Evolutionary conservation across 306 rosid genomes (phyloP).

Genomic region (Fragaria ananassa): DNA sequence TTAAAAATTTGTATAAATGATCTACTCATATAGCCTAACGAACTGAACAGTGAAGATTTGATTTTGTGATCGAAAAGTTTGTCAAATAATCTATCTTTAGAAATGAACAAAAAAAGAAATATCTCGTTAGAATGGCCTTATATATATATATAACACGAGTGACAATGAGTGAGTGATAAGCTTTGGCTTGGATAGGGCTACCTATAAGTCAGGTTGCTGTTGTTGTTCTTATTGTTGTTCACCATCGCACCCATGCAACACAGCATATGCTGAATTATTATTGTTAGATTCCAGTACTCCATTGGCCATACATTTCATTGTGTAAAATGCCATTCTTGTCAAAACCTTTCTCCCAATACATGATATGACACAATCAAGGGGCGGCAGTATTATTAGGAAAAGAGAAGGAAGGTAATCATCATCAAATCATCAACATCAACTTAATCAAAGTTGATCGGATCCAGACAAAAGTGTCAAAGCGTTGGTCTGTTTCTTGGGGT

Average conservation of each 20-base stretch:
- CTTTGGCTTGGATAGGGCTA: not conserved
- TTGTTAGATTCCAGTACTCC: not conserved
- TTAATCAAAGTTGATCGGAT: not conserved
- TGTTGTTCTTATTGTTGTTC: not conserved
- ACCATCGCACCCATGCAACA: not conserved
- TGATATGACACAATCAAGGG: not conserved
- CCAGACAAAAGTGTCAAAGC: not conserved
- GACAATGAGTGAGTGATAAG: not conserved
- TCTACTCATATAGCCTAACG: no score
- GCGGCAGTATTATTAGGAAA: not conserved
- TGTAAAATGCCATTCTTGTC: constrained; percentile 8
- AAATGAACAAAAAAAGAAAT: no score
- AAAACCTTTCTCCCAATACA: not conserved
- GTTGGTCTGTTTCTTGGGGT: not conserved
- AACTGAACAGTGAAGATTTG: no score
- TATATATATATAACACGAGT: no score
- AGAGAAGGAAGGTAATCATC: not conserved
- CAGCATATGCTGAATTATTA: constrained; percentile 1
- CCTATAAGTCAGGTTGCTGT: not conserved
- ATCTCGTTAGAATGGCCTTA: no score
- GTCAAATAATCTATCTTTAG: no score
- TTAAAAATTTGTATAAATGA: no score
- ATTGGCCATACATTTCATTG: not conserved
- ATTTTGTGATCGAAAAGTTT: no score
- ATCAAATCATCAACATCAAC: no score